phyloP scores from a whole-genome alignment of 495 filamentous ascomycete species.

The Penicillium fimorum region DNA sequence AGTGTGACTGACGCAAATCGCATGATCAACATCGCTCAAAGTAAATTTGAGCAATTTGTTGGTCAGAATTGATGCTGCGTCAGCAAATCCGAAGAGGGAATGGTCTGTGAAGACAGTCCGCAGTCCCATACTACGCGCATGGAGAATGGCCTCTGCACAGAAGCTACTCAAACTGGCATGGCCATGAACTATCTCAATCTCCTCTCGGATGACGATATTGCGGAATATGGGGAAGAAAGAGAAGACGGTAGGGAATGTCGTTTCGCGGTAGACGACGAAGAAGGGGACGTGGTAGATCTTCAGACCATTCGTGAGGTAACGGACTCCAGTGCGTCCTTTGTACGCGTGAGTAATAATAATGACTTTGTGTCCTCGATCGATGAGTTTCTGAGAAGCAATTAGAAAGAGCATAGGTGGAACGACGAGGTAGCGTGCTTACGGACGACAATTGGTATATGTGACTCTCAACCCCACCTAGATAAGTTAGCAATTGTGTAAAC shows the following conservation, averaged over 20 bases:
- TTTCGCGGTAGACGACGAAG: constrained; percentile 88
- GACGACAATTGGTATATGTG: constrained; percentile 97
- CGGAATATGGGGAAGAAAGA: constrained; percentile 97
- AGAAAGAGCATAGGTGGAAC: constrained; percentile 12
- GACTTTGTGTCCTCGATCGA: constrained; percentile 96
- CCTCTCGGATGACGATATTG: constrained; percentile 89
- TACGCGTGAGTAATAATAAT: constrained; percentile 98
- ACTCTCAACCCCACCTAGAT: constrained; percentile 80
- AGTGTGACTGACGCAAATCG: constrained; percentile 96
- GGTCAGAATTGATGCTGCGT: constrained; percentile 91
- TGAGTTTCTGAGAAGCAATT: constrained; percentile 62
- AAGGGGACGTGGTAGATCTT: constrained; percentile 99
- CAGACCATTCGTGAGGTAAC: constrained; percentile 95
- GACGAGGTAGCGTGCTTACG: constrained; percentile 27
- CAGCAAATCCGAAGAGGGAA: constrained; percentile 95
- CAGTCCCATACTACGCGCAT: constrained; percentile 93
- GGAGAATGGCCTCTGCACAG: constrained; percentile 92
- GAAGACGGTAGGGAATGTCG: constrained; percentile 96
- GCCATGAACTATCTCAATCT: constrained; percentile 95
- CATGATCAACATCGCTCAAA: constrained; percentile 95
- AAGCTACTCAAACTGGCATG: constrained; percentile 89
- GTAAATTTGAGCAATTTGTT: constrained; percentile 97
- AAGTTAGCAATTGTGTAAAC: constrained; percentile 15
- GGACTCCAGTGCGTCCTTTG: constrained; percentile 83
- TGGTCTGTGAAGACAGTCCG: constrained; percentile 97